A percentile compares a stretch with the other conserved stretches of the same genome.
These are phyloP conservation scores for Limtongia smithiae DNA, from an alignment of 805 yeast genomes.

Conservation along the genomic window DNA sequence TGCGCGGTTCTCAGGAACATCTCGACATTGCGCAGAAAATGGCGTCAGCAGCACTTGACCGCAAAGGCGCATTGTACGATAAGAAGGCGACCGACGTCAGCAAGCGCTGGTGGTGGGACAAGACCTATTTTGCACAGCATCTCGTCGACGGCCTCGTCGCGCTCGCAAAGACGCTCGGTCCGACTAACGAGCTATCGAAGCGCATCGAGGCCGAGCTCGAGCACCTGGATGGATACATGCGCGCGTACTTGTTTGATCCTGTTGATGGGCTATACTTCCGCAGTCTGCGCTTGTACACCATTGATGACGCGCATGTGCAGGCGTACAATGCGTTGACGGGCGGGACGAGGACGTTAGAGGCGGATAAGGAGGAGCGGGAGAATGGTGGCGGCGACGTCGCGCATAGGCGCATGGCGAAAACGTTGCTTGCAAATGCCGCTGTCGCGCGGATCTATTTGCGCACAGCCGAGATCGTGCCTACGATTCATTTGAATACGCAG, in stretches of 20 bases:
- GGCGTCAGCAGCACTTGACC: no score
- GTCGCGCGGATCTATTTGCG: slow-evolving; percentile 63
- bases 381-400: slow-evolving; percentile 41
- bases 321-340: no score
- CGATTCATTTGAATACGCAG: no score
- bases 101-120: slow-evolving; percentile 52
- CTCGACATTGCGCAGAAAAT: no score
- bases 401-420: slow-evolving; percentile 44
- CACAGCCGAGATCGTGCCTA: background rate
- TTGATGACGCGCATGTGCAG: slow-evolving; percentile 42
- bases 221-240: no score
- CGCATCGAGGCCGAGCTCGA: no score
- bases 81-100: slow-evolving; percentile 50
- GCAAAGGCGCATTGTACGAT: no score
- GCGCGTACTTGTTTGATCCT: slow-evolving; percentile 17
- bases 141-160: slow-evolving; percentile 2
- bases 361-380: slow-evolving; percentile 46
- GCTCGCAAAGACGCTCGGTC: no score
- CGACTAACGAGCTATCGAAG: slow-evolving; percentile 42
- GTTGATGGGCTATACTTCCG: no score
- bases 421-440: slow-evolving; percentile 59
- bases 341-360: no score
- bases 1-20: no score
- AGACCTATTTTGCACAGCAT: slow-evolving; percentile 3
- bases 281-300: no score